Evolutionary conservation across 2,329 filamentous ascomycete genomes (phyloP), one percentile per base, ranked within the genome.

Genomic region (Xylaria sp.): DNA sequence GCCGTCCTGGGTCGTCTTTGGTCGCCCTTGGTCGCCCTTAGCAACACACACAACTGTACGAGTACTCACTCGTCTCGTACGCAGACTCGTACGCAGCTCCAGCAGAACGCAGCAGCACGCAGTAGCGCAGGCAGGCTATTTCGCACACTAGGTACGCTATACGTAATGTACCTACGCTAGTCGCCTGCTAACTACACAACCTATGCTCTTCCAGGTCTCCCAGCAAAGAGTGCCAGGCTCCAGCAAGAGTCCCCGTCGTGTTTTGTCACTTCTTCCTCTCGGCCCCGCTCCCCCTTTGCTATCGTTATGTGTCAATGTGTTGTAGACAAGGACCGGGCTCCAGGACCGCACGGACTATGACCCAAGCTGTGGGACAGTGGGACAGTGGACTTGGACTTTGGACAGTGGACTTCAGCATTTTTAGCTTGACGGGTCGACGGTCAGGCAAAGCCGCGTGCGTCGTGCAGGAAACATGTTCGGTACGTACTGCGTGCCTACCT

Each of bases 391-490:
- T 30, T 30, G 23, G 23, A 30, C 23, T 30, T 30, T 30, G 23
- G 23, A 30, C 23, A 16, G 4, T 30, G 23, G 23, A 30, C 23
- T 30, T 46, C 16, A 30, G 19, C 23, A 35, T 13, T 13, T 50
- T 23, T 51, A 51, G 49, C 23, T 58, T 53, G 50, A 57, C 61
- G 58, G 61, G 54, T 60, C 59, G 57, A 60, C 61, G 61, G 63
- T 64, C 52, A 58, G 60, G 57, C 52, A 60, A 63, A 57, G 61
- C 61, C 63, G 63, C 57, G 55, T 57, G 59, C 57, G 61, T 53
- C 52, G 61, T 60, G 59, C 53, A 61, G 60, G 53, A 61, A 63
- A 60, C 60, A 63, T 55, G 54, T 58, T 61, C 30, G 50, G 57
- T 61, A 61, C 54, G 53, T 60, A 56, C 37, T 30, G 23, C 23